Evolutionary conservation across 768 basidiomycete genomes (phyloP).

Genomic region (Leccinum olivaceopallidum): DNA sequence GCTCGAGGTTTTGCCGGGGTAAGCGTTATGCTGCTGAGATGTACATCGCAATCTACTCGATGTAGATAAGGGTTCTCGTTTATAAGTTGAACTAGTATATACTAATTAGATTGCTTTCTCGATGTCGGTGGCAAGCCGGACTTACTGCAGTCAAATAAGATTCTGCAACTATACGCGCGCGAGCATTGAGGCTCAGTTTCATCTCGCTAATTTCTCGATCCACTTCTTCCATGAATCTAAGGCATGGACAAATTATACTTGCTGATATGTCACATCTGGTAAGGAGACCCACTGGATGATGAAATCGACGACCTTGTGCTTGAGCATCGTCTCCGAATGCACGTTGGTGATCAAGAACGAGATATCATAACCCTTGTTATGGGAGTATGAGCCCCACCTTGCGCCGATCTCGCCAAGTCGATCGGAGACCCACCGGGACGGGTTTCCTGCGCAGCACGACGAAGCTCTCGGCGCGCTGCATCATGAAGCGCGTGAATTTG

Average conservation of each 20-base stretch:
- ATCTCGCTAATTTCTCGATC: constrained; percentile 99
- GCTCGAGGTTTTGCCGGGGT: constrained; percentile 3
- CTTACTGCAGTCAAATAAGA: constrained; percentile 91
- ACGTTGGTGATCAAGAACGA: constrained; percentile 98
- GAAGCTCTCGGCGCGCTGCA: constrained; percentile 97
- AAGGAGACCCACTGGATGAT: constrained; percentile 83
- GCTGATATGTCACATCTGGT: not conserved
- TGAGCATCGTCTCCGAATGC: constrained; percentile 97
- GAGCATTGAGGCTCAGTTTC: constrained; percentile 95
- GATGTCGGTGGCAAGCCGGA: not conserved
- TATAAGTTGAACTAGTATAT: constrained; percentile 28
- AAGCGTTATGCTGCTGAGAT: constrained; percentile 12
- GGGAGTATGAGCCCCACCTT: constrained; percentile 3
- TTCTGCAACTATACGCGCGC: constrained; percentile 96
- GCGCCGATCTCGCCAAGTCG: constrained; percentile 14
- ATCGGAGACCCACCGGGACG: constrained; percentile 59
- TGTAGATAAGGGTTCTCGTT: constrained; percentile 13
- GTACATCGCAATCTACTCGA: constrained; percentile 21
- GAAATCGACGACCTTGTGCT: constrained; percentile 99
- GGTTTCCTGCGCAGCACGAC: constrained; percentile 95
- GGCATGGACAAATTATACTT: not conserved
- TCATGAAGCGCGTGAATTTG: constrained; percentile 99
- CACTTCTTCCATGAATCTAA: constrained; percentile 97
- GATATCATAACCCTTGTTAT: constrained; percentile 91
- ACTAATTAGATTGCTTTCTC: constrained; percentile 6